Evolutionary conservation across 768 basidiomycete species (phyloP).

Genomic region (Cystoderma amianthinum): DNA sequence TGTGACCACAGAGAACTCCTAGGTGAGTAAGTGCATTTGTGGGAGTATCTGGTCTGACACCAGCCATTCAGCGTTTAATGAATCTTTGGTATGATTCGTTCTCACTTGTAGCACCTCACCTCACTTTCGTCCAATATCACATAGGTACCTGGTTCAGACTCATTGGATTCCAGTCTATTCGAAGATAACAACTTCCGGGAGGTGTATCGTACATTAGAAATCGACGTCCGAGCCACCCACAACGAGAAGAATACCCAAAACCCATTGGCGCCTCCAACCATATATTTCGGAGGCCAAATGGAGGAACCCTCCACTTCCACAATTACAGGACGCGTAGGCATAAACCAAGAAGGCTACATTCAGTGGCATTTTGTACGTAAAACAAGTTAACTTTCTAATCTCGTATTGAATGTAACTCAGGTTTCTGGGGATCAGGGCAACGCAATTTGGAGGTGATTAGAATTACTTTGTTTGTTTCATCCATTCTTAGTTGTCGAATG

Average conservation of each 20-base stretch:
- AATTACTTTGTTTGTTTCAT: constrained; percentile 3
- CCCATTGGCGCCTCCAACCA: constrained; percentile 37
- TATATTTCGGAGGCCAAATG: constrained; percentile 49
- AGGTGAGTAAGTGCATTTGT: constrained; percentile 31
- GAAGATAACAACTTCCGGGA: constrained; percentile 44
- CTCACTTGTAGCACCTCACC: too few relatives aligned
- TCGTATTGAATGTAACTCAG: constrained; percentile 14
- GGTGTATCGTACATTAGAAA: constrained; percentile 39
- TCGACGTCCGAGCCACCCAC: constrained; percentile 35
- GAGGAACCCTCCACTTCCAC: constrained; percentile 32
- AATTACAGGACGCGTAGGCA: constrained; percentile 45
- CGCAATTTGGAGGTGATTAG: constrained; percentile 49
- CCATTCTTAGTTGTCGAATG: neutral
- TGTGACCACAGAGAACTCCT: constrained; percentile 62
- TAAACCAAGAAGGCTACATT: constrained; percentile 51
- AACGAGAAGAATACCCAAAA: constrained; percentile 26
- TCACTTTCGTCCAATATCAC: too few relatives aligned
- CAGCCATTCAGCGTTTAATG: constrained; percentile 41
- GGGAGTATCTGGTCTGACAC: neutral
- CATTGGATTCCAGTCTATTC: constrained; percentile 38
- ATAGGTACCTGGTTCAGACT: constrained; percentile 6
- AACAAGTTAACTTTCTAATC: constrained; percentile 3
- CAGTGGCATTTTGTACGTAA: constrained; percentile 59
- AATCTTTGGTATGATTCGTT: constrained; percentile 19
- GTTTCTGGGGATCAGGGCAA: constrained; percentile 44